These are phyloP conservation scores for Candida sp. DNA, from an alignment of 1,139 yeast genomes.

Conservation along the genomic window DNA sequence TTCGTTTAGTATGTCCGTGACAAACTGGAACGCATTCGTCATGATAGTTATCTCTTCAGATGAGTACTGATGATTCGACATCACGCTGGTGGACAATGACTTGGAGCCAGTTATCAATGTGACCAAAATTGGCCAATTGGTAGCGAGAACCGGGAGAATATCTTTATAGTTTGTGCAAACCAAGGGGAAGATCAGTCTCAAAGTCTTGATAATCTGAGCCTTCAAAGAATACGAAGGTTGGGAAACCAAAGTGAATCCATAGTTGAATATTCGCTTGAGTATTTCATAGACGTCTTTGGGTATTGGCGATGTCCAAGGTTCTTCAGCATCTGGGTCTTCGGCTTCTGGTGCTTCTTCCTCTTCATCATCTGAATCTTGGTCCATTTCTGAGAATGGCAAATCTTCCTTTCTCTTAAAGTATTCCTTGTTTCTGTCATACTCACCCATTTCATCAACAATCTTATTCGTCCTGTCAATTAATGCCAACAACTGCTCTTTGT, in stretches of 20 bases:
- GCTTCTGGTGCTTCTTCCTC: conserved; percentile 31
- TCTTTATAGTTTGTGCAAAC: conserved; percentile 63
- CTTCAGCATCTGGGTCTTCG: conserved; percentile 20
- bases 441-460: conserved; percentile 30
- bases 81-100: conserved; percentile 16
- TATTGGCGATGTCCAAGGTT: conserved; percentile 65
- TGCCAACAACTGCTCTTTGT: conserved; percentile 38
- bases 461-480: conserved; percentile 36
- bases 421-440: conserved; percentile 34
- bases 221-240: conserved; percentile 67
- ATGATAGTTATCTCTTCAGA: conserved; percentile 16
- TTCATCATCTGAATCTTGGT: conserved; percentile 44
- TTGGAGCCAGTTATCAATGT: conserved; percentile 21
- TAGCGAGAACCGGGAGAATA: conserved; percentile 70
- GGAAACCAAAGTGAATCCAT: conserved; percentile 72
- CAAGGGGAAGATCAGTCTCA: conserved; percentile 57
- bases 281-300: conserved; percentile 62
- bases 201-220: conserved; percentile 57
- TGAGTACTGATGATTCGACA: conserved; percentile 5
- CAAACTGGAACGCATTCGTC: conserved; percentile 25
- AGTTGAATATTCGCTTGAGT: conserved; percentile 63
- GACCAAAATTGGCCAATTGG: conserved; percentile 62
- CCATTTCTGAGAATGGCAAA: conserved; percentile 38
- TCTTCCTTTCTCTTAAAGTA: conserved; percentile 38
- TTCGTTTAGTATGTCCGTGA: conserved; percentile 28